Base-by-base conservation (phyloP, 129 eudicot species). In the Oenanthe sinensis region DNA sequence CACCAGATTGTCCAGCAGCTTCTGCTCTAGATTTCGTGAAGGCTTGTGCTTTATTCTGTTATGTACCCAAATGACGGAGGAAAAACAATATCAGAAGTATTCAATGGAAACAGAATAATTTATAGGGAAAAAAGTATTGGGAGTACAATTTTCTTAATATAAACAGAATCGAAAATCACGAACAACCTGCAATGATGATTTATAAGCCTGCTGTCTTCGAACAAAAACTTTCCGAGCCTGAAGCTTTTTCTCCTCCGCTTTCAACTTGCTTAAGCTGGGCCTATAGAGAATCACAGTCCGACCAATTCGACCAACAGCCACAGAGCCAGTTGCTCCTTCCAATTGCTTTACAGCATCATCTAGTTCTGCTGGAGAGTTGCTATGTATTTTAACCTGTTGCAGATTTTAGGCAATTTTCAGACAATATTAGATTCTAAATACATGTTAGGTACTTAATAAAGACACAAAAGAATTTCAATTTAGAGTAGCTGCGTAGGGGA, bases 251-350 rank as follows among this genome's bases (percentile, higher is more conserved):
- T 87, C 81, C 77, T 85, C 93, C 0, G 85, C 91, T 79, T 85
- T 81, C 50, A 83, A 70, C 79, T 89, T 89, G 20, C 83, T 85
- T 50, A 87, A 48, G 79, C 93, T 89, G 5, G 93, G 93, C 75
- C 93, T 67, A 78, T 89, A 89, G 36, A 89, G 88, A 45, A 89
- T 89, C 81, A 89, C 93, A 28, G 91, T 89, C 54, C 93, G 84
- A 24, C 93, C 93, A 68, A 89, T 89, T 80, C 77, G 87, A 69
- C 89, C 73, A 67, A 89, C 86, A 6, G 58, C 87, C 17, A 87
- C 86, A 24, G 91, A 87, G 22, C 91, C 89, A 30, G 91, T 87
- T 19, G 80, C 79, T 65, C 75, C 81, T 78, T 87, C 87, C 77
- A 89, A 16, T 62, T 83, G 93, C 82, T 82, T 87, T 74, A 89